Evolutionary conservation across 2,329 filamentous ascomycete genomes (phyloP).

Genomic region (Arthrocladium fulminans): DNA sequence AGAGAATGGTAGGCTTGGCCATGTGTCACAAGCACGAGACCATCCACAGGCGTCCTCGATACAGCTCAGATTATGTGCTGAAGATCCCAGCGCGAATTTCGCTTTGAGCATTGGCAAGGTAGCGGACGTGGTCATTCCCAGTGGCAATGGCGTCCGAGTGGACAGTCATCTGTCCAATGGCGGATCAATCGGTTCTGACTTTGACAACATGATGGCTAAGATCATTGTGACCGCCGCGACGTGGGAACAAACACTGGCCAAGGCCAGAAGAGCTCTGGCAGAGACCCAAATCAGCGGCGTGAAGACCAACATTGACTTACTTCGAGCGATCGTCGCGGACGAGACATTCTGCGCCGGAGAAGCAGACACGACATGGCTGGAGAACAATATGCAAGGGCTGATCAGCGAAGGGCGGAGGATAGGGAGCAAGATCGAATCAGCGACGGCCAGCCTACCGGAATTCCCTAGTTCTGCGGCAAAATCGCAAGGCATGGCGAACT

Average conservation of each 20-base stretch:
- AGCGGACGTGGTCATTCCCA: conserved; percentile 45
- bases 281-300: conserved; percentile 50
- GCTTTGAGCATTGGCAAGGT: conserved; percentile 54
- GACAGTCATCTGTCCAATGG: conserved; percentile 46
- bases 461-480: conserved; percentile 22
- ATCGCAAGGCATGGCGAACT: conserved; percentile 14
- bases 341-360: conserved; percentile 40
- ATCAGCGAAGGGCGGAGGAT: conserved; percentile 29
- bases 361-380: conserved; percentile 52
- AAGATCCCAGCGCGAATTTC: conserved; percentile 46
- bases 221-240: conserved; percentile 47
- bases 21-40: conserved; percentile 24
- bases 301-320: conserved; percentile 49
- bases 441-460: conserved; percentile 21
- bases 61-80: conserved; percentile 50
- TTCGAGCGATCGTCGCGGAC: conserved; percentile 46
- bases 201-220: conserved; percentile 53
- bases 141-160: conserved; percentile 49
- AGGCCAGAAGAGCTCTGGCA: conserved; percentile 46
- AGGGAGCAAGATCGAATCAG: conserved; percentile 20
- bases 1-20: conserved; percentile 28
- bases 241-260: conserved; percentile 46
- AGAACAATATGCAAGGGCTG: conserved; percentile 37
- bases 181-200: conserved; percentile 45
- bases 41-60: conserved; percentile 41